Evolutionary conservation across 257 asterid genomes (phyloP).

Genomic region (Leonotis leonurus): DNA sequence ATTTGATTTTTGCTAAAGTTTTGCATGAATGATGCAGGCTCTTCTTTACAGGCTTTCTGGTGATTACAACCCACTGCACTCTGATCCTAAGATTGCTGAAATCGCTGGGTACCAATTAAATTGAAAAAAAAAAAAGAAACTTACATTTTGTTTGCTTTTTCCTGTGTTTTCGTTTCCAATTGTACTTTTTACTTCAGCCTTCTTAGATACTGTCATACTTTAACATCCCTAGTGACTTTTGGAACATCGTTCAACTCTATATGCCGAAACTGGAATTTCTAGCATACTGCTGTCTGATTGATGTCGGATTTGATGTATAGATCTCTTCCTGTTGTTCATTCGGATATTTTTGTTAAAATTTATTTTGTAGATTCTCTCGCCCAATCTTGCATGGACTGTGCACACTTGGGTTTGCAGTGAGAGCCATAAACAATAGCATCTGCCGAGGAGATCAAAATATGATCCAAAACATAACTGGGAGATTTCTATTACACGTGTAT

Average conservation of each 20-base stretch:
- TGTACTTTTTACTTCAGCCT: too few relatives aligned
- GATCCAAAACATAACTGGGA: conserved; percentile 69
- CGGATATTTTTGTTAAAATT: not conserved
- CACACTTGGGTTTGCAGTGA: conserved; percentile 86
- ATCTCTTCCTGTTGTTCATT: not conserved
- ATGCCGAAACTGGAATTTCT: not conserved
- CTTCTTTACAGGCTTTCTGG: conserved; percentile 94
- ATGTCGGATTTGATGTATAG: not conserved
- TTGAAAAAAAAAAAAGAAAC: too few relatives aligned
- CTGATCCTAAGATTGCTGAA: conserved; percentile 81
- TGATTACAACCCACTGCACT: conserved; percentile 95
- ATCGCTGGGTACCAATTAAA: conserved; percentile 58
- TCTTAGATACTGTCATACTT: not conserved
- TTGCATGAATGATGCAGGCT: conserved; percentile 55
- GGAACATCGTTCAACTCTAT: not conserved
- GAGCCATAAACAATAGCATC: conserved; percentile 64
- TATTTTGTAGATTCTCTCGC: conserved; percentile 60
- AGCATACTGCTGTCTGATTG: too few relatives aligned
- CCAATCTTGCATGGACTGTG: conserved; percentile 95
- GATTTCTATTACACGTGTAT: conserved; percentile 80
- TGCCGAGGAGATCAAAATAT: conserved; percentile 70
- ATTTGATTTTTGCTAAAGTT: conserved; percentile 1
- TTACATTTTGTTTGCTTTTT: too few relatives aligned
- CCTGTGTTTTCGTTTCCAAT: too few relatives aligned
- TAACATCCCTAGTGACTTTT: not conserved